These are phyloP conservation scores for Cymbopogon flexuosus DNA, from an alignment of 202 grass and related monocot species.

Conservation along the genomic window DNA sequence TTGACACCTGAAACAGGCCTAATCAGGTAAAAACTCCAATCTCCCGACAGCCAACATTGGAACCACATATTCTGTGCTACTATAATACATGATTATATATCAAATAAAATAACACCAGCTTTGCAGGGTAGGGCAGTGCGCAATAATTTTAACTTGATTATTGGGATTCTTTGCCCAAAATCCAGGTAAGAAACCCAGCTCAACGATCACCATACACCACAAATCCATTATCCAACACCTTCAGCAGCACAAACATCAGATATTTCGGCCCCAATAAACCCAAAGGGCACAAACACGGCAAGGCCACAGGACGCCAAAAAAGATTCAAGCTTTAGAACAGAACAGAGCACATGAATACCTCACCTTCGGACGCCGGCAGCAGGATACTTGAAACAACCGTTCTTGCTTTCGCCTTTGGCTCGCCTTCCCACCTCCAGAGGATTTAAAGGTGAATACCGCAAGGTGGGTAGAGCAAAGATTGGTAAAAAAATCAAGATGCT, in stretches of 20 bases:
- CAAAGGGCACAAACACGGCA: neutral
- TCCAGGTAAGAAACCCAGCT: slow-evolving; percentile 24
- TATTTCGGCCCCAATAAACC: neutral
- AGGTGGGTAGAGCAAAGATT: slow-evolving; percentile 14
- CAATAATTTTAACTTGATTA: neutral
- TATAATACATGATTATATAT: neutral
- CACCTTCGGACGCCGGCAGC: slow-evolving; percentile 21
- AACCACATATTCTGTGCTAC: neutral
- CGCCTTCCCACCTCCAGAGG: neutral
- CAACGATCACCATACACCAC: neutral
- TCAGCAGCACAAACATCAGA: neutral
- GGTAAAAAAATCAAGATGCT: slow-evolving; percentile 44
- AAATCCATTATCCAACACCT: neutral
- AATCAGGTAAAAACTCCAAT: neutral
- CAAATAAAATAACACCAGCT: slow-evolving; percentile 5
- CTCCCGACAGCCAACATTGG: neutral
- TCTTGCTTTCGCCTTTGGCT: slow-evolving; percentile 18
- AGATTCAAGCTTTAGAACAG: neutral
- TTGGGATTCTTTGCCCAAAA: slow-evolving; percentile 5
- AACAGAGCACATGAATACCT: neutral
- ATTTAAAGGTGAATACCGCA: slow-evolving; percentile 31
- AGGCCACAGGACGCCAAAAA: neutral
- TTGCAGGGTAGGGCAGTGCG: neutral
- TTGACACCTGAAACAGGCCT: neutral
- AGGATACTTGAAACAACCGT: neutral